phyloP scores from a whole-genome alignment of 176 grass and related monocot genomes.

The Lolium rigidum region DNA sequence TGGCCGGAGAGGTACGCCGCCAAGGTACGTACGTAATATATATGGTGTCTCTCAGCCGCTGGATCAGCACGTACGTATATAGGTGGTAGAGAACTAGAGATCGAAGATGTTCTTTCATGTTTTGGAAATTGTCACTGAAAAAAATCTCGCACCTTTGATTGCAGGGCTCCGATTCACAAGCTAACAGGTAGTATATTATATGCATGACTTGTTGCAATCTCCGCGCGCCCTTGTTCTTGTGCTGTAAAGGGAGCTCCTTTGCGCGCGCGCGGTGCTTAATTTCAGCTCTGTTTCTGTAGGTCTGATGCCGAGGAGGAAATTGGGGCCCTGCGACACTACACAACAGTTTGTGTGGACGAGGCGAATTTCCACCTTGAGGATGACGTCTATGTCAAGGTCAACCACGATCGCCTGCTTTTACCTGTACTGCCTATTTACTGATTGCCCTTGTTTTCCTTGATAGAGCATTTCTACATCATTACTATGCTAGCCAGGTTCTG shows the following conservation, averaged over 20 bases:
- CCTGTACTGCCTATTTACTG: background rate
- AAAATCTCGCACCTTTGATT: too few species aligned
- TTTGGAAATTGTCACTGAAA: too few species aligned
- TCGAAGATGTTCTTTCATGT: too few species aligned
- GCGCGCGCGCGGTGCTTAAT: too few species aligned
- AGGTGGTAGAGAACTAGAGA: too few species aligned
- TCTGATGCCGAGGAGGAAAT: slow-evolving; percentile 27
- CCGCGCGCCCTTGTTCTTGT: too few species aligned
- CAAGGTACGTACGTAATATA: slow-evolving; percentile 2
- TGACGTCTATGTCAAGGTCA: slow-evolving; percentile 73
- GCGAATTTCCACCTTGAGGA: slow-evolving; percentile 56
- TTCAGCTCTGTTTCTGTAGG: slow-evolving; percentile 17
- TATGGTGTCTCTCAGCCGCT: too few species aligned
- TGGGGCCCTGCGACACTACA: slow-evolving; percentile 50
- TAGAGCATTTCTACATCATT: background rate
- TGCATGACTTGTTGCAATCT: too few species aligned
- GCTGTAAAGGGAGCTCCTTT: too few species aligned
- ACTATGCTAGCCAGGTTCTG: background rate
- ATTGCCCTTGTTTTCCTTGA: background rate
- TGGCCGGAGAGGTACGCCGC: background rate
- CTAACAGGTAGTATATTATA: too few species aligned
- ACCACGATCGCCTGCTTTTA: background rate
- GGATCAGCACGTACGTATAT: too few species aligned
- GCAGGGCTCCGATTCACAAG: too few species aligned
- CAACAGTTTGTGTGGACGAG: slow-evolving; percentile 51